phyloP scores from a whole-genome alignment of 495 filamentous ascomycete genomes.

The Paragyromitra xinjiangensis region DNA sequence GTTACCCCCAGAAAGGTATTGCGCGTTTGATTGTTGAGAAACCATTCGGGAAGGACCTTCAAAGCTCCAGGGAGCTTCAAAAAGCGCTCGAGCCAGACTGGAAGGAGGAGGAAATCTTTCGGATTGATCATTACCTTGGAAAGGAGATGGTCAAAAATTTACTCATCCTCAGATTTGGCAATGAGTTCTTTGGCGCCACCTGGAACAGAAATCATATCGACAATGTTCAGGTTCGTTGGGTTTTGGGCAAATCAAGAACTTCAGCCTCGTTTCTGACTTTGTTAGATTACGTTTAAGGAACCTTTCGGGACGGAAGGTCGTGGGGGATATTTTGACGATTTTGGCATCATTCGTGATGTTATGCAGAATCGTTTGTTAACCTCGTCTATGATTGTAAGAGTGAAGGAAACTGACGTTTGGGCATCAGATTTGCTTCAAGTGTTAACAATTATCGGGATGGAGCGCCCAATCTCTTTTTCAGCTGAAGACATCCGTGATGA shows the following conservation, averaged over 20 bases:
- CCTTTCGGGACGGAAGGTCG: conserved; percentile 99
- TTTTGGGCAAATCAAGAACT: neutral
- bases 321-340: conserved; percentile 99
- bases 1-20: conserved; percentile 89
- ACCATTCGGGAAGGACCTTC: conserved; percentile 96
- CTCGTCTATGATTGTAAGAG: neutral
- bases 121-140: conserved; percentile 98
- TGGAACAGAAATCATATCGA: conserved; percentile 99
- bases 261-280: conserved; percentile 8
- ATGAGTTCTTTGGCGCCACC: conserved; percentile 98
- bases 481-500: conserved; percentile 98
- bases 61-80: conserved; percentile 91
- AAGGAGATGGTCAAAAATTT: conserved; percentile 99
- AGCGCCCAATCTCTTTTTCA: conserved; percentile 97
- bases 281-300: conserved; percentile 96
- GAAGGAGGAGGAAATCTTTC: conserved; percentile 99
- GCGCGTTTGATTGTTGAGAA: conserved; percentile 98
- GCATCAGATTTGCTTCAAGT: conserved; percentile 87
- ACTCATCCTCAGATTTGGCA: conserved; percentile 96
- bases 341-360: conserved; percentile 98
- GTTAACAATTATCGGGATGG: conserved; percentile 95
- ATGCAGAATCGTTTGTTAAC: conserved; percentile 77
- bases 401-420: conserved; percentile 52
- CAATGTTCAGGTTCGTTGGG: conserved; percentile 74
- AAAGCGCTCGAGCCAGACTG: conserved; percentile 96